phyloP scores from a whole-genome alignment of 2,329 filamentous ascomycete species.

The Cytospora paraplurivora region DNA sequence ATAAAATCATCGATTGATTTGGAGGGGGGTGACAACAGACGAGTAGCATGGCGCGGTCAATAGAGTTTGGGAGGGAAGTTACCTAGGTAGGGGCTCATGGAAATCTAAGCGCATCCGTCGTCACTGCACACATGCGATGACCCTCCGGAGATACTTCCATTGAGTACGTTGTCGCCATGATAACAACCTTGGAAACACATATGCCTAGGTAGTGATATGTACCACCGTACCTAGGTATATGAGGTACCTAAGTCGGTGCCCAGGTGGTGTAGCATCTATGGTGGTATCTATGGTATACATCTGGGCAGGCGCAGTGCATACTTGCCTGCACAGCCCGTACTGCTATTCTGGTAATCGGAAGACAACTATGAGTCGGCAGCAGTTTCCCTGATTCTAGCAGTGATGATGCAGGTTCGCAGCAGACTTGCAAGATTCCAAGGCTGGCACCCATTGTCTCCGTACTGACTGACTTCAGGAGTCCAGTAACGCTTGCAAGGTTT shows the following conservation, averaged over 20 bases:
- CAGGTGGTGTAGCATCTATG: neutral
- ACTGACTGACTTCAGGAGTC: neutral
- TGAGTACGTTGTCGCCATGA: neutral
- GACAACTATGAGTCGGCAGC: neutral
- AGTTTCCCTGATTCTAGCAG: neutral
- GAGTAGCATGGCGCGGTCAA: neutral
- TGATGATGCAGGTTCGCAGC: neutral
- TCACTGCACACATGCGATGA: neutral
- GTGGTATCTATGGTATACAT: too few species aligned
- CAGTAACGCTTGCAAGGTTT: neutral
- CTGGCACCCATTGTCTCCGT: neutral
- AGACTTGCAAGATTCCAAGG: neutral
- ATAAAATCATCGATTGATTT: neutral
- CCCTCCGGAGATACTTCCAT: neutral
- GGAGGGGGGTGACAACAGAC: neutral
- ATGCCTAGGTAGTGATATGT: neutral
- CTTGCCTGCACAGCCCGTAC: neutral
- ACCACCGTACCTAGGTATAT: neutral
- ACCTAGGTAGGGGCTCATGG: neutral
- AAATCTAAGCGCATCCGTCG: neutral
- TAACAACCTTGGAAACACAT: neutral
- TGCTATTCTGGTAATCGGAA: conserved; percentile 1
- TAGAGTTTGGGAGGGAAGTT: neutral
- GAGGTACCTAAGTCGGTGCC: neutral
- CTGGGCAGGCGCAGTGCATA: neutral